Conservation (phyloP, 768 basidiomycete genomes). For the Dacryopinax spathularia region DNA sequence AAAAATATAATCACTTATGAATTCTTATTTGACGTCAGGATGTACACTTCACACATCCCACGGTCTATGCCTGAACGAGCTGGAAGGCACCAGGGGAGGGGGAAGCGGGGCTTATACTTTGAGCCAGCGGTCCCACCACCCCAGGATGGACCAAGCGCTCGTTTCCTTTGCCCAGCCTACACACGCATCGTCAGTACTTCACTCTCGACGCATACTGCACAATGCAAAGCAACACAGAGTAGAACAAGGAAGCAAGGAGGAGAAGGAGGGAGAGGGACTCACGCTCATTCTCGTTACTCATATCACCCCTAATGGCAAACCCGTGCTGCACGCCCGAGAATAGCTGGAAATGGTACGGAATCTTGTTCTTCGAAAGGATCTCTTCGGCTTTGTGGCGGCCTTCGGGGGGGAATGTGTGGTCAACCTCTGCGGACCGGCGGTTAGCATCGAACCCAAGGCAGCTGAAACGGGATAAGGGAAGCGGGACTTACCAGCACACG, state of each 20-base stretch:
- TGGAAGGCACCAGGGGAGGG: no score
- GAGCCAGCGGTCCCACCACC: background rate
- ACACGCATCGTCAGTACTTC: background rate
- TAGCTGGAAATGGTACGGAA: background rate
- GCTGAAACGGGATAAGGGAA: background rate
- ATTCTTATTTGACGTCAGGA: no score
- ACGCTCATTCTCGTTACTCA: background rate
- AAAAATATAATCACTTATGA: no score
- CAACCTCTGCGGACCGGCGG: background rate
- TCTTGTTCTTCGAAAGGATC: conserved; percentile 1
- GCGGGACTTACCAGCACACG: conserved; percentile 6
- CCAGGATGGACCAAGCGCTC: background rate
- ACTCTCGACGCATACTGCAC: no score
- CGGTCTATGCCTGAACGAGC: no score
- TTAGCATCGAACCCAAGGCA: background rate
- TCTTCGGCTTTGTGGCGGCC: background rate
- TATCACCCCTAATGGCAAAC: background rate
- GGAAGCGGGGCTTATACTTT: background rate
- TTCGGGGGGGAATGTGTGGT: background rate
- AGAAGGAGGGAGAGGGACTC: no score
- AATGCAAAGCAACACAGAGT: no score
- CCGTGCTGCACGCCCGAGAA: background rate
- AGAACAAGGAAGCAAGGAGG: no score
- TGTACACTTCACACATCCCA: no score
- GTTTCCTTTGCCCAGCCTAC: conserved; percentile 2